Base-by-base conservation (phyloP, 2,329 filamentous ascomycete species). In the Colletotrichum siamense region DNA sequence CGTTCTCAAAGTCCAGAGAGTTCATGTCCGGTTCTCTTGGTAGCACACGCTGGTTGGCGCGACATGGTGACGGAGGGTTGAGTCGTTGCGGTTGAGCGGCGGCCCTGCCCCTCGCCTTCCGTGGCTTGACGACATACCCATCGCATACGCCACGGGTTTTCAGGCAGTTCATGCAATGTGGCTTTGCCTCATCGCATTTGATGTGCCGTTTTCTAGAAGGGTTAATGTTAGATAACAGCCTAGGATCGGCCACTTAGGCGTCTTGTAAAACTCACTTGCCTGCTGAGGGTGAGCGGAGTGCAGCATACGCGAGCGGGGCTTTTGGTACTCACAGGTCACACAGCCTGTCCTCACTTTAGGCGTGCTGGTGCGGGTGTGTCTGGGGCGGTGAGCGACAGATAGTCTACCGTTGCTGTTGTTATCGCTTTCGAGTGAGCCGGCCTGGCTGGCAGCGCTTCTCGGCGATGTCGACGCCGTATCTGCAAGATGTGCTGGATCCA, bases 141-240 rank as follows among this genome's bases (percentile, higher is more conserved):
- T 78, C 77, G n/a, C 77, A 78, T 39, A 76, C 52, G 18, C 77
- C 77, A 18, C 76, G 72, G 22, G 72, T 73, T n/a, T 68, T 77
- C 36, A 78, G 79, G 69, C 85, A 87, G 69, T 87, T 87, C 64
- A 84, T 82, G 73, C 85, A 87, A 8, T 84, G 81, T 16, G 85
- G 85, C 65, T 84, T 84, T 32, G 83, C 83, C 76, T 87, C 85
- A 73, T 87, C 85, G 73, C 85, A 87, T 78, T 87, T 87, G 62
- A 87, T 83, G 78, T 87, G 85, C 28, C 85, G 85, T 75, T 77
- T 78, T 30, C 75, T 77, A 32, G 7, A 7, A 8, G 52, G 13
- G 18, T 32, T 3, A 22, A 8, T 28, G 12, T 73, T 61, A 74
- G 44, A 67, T 26, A n/a, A 39, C 52, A 28, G 15, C 26, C 39